Base-by-base conservation (phyloP, 116 monocot genomes). In the Iris pallida region DNA sequence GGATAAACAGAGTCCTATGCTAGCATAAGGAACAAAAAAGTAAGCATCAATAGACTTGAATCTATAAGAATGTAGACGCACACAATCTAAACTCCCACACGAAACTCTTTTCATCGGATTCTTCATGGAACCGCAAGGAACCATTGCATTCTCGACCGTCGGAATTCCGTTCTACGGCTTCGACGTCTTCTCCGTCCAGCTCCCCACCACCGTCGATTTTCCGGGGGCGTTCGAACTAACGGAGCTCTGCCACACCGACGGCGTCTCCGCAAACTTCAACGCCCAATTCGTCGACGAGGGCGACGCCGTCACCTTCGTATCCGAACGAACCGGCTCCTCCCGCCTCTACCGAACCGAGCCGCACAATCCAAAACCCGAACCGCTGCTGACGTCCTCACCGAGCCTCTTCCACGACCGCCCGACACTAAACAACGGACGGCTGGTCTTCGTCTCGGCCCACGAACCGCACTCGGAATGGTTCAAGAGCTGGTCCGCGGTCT, bases 361-460 rank as follows among this genome's bases (percentile, higher is more conserved):
- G 7, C 15, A 18, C 30, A 41, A 55, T 16, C 6, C 18, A 1
- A 53, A 61, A 19, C 70, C 86, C 20, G 71, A 75, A 4, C 72
- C 78, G 19, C 71, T 93, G 9, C 80, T 76, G 8, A 45, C 47
- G 16, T 16, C 61, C 52, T 5, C 70, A 0, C 56, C 68, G 4
- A 87, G 87, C 76, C 80, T 90, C 43, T 87, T 82, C 75, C 86
- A 82, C 47, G 90, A 94, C 59, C 90, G 90, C 7, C 93, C 93
- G 6, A 79, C 78, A 6, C 30, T 90, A 4, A 71, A 66, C 4
- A 65, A 77, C 46, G 76, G 60, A 2, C 47, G 53, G 9, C 4
- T 94, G 8, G 82, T 61, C 79, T 87, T 81, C 72, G 80, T 82
- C 41, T 94, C 93, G 0, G 85, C 90, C 17, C 85, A 94, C 72